A percentile compares a stretch with the other conserved stretches of the same genome.
Conservation (phyloP, 345 rosid species). For the Kandelia obovata region DNA sequence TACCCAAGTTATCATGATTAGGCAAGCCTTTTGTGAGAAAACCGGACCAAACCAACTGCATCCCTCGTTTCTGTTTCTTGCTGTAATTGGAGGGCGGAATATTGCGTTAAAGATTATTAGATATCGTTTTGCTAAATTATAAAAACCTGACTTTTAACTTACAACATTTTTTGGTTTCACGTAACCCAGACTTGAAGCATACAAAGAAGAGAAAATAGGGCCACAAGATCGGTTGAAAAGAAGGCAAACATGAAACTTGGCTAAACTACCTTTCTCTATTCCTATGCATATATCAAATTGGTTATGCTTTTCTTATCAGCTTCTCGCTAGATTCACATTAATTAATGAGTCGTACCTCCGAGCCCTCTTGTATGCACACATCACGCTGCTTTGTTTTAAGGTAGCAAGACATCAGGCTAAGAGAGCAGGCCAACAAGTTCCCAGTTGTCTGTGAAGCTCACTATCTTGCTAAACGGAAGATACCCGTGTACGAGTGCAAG, state of each 20-base stretch:
- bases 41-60: too few relatives aligned
- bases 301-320: background rate
- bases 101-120: too few relatives aligned
- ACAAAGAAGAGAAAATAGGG: background rate
- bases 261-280: background rate
- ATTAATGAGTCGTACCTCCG: conserved; percentile 55
- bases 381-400: conserved; percentile 61
- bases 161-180: too few relatives aligned
- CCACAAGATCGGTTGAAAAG: background rate
- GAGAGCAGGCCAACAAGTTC: conserved; percentile 92
- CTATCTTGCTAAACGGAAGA: conserved; percentile 54
- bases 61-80: too few relatives aligned
- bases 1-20: too few relatives aligned
- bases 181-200: background rate
- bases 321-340: background rate
- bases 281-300: too few relatives aligned
- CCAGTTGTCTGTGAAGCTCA: conserved; percentile 75
- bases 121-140: too few relatives aligned
- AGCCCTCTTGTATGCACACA: conserved; percentile 76
- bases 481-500: conserved; percentile 4
- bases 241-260: background rate
- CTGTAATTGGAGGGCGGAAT: too few relatives aligned
- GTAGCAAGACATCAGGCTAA: too few relatives aligned
- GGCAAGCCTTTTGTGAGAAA: too few relatives aligned
- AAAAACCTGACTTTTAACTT: too few relatives aligned